phyloP scores from a whole-genome alignment of 2,329 filamentous ascomycete species.

The Emmonsia crescens region DNA sequence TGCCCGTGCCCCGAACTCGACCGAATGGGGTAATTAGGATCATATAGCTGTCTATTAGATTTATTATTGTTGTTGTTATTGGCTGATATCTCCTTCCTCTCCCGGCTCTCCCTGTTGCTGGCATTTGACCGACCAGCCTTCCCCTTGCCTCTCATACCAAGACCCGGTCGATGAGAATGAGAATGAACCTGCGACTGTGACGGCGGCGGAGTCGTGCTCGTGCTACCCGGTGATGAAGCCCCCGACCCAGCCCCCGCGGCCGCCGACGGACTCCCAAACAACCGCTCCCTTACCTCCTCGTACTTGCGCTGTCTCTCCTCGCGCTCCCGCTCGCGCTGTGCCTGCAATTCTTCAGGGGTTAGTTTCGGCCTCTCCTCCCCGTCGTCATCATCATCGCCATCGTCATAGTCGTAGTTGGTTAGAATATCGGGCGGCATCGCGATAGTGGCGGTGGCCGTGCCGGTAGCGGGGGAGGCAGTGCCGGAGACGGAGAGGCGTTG shows the following conservation, averaged over 20 bases:
- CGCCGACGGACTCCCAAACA: conserved; percentile 54
- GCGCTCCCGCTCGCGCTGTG: conserved; percentile 55
- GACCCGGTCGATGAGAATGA: conserved; percentile 21
- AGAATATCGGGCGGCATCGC: not conserved
- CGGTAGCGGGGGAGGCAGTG: not conserved
- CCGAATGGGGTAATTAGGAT: conserved; percentile 60
- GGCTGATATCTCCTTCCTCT: conserved; percentile 33
- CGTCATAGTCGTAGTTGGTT: conserved; percentile 21
- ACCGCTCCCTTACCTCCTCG: conserved; percentile 75
- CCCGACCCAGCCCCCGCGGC: conserved; percentile 37
- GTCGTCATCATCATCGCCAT: conserved; percentile 54
- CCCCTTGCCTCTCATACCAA: conserved; percentile 41
- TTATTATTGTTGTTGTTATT: not conserved
- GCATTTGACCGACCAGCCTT: conserved; percentile 7
- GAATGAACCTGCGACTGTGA: conserved; percentile 8
- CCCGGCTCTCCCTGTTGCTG: conserved; percentile 31
- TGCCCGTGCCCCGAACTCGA: conserved; percentile 43
- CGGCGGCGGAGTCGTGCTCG: conserved; percentile 47
- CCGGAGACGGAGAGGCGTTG: conserved; percentile 34
- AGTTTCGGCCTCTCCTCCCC: conserved; percentile 52
- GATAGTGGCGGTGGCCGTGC: not conserved
- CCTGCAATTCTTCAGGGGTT: conserved; percentile 65
- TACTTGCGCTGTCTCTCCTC: conserved; percentile 88
- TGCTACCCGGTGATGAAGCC: conserved; percentile 47
- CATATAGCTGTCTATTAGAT: conserved; percentile 55